Base-by-base conservation (phyloP, 192 early-diverging fungal genomes). In the Backusella macrospora region DNA sequence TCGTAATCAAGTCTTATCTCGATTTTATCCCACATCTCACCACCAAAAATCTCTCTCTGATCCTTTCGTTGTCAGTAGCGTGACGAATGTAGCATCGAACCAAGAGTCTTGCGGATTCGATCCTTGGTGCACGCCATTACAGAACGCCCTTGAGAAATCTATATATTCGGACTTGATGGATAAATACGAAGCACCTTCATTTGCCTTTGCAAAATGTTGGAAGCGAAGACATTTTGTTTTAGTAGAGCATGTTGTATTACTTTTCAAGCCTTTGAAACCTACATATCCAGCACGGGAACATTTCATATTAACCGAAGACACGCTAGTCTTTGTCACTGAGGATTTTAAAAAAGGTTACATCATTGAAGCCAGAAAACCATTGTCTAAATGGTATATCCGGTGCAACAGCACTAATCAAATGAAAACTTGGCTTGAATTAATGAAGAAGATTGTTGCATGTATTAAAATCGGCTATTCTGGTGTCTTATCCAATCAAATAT, bases 291-390 rank as follows among this genome's bases (percentile, higher is more conserved):
- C 55, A 16, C 72, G 71, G 18, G 73, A 78, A 10, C 68, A 70
- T 40, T 73, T 78, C 39, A 29, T 70, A 37, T 44, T 78, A 12
- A 73, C 68, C 6, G 73, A 78, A 45, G 77, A 78, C 26, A 78
- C 77, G 5, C 37, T 78, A 23, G 62, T 78, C 0, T 78, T 78
- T 65, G 77, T 73, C 29, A 70, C 77, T 37, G 73, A 78, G 42
- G 77, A 68, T 29, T 78, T 78, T 48, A 78, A 78, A 38, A 78
- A 78, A 45, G 66, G 55, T 15, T 78, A 66, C 52, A 68, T 73
- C 6, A 49, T 78, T 40, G 77, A 78, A 65, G 37, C 71, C 40
- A 72, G 77, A 68, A 78, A 78, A 68, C 72, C 77, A 12, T 52
- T 75, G 16, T 69, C 40, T 40, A 45, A 55, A 37, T 75, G 73